phyloP scores from a whole-genome alignment of 179 eudicot genomes.

The Actinidia polygama region DNA sequence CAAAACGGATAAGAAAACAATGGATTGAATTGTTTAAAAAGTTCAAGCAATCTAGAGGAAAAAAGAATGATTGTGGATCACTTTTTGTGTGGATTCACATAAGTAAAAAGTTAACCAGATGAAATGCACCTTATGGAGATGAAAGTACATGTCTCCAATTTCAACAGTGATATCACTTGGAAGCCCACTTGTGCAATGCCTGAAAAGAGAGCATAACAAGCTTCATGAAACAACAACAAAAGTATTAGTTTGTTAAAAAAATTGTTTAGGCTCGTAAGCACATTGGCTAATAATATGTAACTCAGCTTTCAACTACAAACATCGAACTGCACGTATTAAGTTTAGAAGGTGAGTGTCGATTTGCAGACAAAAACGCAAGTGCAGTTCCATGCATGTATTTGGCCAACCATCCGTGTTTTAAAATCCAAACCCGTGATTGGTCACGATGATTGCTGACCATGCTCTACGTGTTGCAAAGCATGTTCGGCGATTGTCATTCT shows the following conservation, averaged over 20 bases:
- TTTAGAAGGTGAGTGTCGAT: neutral
- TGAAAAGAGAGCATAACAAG: conserved; percentile 26
- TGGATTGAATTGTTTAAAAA: neutral
- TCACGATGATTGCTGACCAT: no score
- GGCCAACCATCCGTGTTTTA: no score
- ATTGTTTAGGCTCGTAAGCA: neutral
- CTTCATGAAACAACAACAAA: conserved; percentile 11
- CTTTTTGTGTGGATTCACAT: neutral
- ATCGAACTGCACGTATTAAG: neutral
- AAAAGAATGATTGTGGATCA: neutral
- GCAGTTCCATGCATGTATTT: no score
- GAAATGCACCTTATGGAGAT: conserved; percentile 65
- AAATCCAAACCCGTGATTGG: no score
- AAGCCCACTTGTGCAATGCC: conserved; percentile 71
- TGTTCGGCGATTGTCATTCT: neutral
- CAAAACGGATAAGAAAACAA: conserved; percentile 7
- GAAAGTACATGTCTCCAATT: conserved; percentile 67
- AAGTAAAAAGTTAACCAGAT: neutral
- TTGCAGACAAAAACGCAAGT: neutral
- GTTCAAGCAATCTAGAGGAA: neutral
- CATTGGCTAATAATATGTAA: neutral
- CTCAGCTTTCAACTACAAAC: neutral
- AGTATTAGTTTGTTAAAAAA: neutral
- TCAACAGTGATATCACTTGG: conserved; percentile 67
- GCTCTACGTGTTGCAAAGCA: neutral